Evolutionary conservation across 2,329 filamentous ascomycete species (phyloP).

Genomic region (Sclerotinia glacialis): DNA sequence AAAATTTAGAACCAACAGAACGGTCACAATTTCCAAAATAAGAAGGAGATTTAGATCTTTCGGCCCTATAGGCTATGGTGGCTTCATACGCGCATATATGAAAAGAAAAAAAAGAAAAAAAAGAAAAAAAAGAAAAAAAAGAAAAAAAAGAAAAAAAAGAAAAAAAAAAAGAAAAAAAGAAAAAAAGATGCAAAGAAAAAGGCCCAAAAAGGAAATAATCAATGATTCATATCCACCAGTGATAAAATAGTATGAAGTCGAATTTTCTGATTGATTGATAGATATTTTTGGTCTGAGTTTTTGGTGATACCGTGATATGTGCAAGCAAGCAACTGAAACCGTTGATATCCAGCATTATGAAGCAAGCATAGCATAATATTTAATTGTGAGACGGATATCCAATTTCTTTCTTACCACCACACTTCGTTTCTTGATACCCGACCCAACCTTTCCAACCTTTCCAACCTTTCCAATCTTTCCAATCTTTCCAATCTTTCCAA

Average conservation of each 20-base stretch:
- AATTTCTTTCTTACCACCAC: background rate
- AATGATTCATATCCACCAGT: background rate
- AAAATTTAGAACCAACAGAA: background rate
- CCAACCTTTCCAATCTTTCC: background rate
- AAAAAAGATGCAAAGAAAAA: background rate
- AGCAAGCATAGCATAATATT: no score
- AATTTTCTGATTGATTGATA: constrained; percentile 20
- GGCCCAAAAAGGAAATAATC: background rate
- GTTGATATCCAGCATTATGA: background rate
- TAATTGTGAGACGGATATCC: background rate
- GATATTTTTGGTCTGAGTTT: constrained; percentile 4
- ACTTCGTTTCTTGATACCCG: constrained; percentile 5
- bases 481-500: background rate
- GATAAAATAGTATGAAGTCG: background rate
- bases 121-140: background rate
- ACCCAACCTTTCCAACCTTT: background rate
- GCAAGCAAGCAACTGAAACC: background rate
- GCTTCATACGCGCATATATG: constrained; percentile 10
- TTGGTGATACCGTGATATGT: background rate
- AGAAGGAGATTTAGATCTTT: background rate
- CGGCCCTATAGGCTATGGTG: constrained; percentile 9
- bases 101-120: background rate
- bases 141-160: background rate
- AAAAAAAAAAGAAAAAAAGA: background rate
- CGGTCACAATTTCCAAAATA: constrained; percentile 9